Base-by-base conservation (phyloP, 2,329 filamentous ascomycete species). In the Trichoderma simmonsii region DNA sequence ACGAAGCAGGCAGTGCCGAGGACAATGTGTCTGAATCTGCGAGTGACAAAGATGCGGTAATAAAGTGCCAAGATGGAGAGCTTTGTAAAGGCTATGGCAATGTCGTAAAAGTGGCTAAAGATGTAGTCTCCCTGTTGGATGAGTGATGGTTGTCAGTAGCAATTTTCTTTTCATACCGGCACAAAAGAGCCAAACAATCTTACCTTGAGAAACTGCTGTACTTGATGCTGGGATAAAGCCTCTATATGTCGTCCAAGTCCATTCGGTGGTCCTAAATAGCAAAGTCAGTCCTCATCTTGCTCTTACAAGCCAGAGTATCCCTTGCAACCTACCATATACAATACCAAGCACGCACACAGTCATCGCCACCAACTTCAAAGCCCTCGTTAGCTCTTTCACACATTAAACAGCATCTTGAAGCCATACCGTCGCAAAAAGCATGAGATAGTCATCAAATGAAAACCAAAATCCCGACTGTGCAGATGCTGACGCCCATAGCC, bases 51-150 rank as follows among this genome's bases (percentile, higher is more conserved):
- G 61, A 74, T 68, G 56, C 73, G 72, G 43, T 72, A 43, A 65
- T 73, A 74, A 4, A 74, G 57, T 4, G 73, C 65, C 14, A 74
- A 62, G 28, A 74, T 43, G 34, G 69, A 65, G n/a, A 74, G 73
- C n/a, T 74, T 74, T 39, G 73, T 73, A 39, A 54, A 62, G 36
- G 59, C 64, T 28, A 74, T 73, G 69, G 63, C 69, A 15, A 73
- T 43, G 65, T 74, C 71, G 73, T 74, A 74, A 6, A 73, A 72
- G 65, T 74, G 73, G 21, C 73, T 74, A 43, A 74, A 74, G 62
- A 74, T 69, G 63, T 74, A 74, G 59, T 74, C 73, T 28, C 71
- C 73, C 71, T 51, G 9, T 51, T 21, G 8, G n/a, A 12, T 73
- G 7, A 3, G 39, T 8, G 14, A 57, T 54, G 26, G 3, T 34